Evolutionary conservation across 129 eudicot genomes (phyloP).

Genomic region (Flaveria linearis): DNA sequence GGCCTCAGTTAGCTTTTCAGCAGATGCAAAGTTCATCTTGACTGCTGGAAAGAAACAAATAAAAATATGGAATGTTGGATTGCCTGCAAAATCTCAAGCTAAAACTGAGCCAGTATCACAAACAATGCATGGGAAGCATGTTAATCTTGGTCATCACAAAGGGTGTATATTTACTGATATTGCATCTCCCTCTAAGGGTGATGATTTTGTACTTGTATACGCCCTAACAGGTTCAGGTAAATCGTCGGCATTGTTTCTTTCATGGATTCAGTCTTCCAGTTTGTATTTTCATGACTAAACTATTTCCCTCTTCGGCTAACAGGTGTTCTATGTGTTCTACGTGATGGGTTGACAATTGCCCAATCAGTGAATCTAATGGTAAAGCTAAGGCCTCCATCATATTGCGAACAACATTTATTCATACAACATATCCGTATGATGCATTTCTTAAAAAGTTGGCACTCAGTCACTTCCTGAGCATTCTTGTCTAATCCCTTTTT

Average conservation of each 20-base stretch:
- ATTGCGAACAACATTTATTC: not conserved
- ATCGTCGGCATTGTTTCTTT: conserved; percentile 16
- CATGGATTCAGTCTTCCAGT: not conserved
- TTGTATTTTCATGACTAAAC: conserved; percentile 15
- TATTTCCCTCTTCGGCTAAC: conserved; percentile 22
- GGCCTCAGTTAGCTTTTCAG: conserved; percentile 60
- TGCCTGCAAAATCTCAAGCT: conserved; percentile 45
- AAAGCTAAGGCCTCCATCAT: conserved; percentile 21
- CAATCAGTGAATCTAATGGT: conserved; percentile 68
- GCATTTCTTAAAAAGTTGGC: not conserved
- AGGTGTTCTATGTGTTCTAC: conserved; percentile 59
- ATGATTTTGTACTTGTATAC: conserved; percentile 39
- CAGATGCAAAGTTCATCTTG: conserved; percentile 53
- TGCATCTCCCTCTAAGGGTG: conserved; percentile 44
- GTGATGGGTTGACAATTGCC: conserved; percentile 44
- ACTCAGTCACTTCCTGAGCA: not conserved
- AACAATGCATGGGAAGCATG: conserved; percentile 49
- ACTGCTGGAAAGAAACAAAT: conserved; percentile 66
- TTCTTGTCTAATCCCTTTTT: conserved; percentile 7
- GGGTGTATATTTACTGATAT: conserved; percentile 62
- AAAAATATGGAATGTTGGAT: conserved; percentile 59
- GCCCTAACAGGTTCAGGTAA: conserved; percentile 64
- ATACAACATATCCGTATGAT: conserved; percentile 12
- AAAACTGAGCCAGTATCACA: conserved; percentile 44
- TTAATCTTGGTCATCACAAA: conserved; percentile 52